A percentile compares a stretch with the other conserved stretches of the same genome.
phyloP scores from a whole-genome alignment of 2,329 filamentous ascomycete species.

The Aspergillus unguis region DNA sequence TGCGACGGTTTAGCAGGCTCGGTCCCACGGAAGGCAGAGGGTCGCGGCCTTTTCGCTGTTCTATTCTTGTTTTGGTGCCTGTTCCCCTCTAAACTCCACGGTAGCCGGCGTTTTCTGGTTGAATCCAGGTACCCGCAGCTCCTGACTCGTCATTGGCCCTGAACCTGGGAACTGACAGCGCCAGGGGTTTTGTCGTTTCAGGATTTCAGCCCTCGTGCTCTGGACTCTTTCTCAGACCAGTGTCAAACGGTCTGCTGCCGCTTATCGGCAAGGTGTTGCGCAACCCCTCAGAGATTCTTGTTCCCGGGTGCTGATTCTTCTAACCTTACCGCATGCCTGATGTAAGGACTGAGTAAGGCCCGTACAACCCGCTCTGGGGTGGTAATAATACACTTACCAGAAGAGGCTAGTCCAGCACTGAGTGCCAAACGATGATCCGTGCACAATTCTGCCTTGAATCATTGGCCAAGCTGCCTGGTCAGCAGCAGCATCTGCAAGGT shows the following conservation, averaged over 20 bases:
- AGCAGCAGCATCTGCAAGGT: conserved; percentile 6
- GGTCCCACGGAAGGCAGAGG: conserved; percentile 1
- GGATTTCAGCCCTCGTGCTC: conserved; percentile 12
- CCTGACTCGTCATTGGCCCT: conserved; percentile 3
- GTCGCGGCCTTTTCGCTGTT: conserved; percentile 5
- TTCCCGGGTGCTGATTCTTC: not conserved
- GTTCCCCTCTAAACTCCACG: conserved; percentile 12
- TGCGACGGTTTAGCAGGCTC: not conserved
- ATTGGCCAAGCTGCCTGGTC: not conserved
- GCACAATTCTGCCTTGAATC: not conserved
- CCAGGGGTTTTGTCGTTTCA: conserved; percentile 14
- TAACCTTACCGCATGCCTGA: not conserved
- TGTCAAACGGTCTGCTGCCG: not conserved
- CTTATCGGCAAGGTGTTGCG: not conserved
- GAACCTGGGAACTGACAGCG: conserved; percentile 15
- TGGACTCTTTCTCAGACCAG: not conserved
- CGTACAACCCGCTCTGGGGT: not conserved
- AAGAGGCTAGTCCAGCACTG: not conserved
- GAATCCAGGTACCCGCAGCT: conserved; percentile 21
- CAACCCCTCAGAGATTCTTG: not conserved
- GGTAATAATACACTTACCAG: not conserved
- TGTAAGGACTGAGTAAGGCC: not conserved
- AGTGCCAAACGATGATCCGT: conserved; percentile 2
- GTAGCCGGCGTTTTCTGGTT: conserved; percentile 11
- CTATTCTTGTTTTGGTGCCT: conserved; percentile 12